Percentiles rank a stretch among this genome's conserved stretches.
phyloP scores from a whole-genome alignment of 768 basidiomycete genomes.

The Mycena kentingensis region DNA sequence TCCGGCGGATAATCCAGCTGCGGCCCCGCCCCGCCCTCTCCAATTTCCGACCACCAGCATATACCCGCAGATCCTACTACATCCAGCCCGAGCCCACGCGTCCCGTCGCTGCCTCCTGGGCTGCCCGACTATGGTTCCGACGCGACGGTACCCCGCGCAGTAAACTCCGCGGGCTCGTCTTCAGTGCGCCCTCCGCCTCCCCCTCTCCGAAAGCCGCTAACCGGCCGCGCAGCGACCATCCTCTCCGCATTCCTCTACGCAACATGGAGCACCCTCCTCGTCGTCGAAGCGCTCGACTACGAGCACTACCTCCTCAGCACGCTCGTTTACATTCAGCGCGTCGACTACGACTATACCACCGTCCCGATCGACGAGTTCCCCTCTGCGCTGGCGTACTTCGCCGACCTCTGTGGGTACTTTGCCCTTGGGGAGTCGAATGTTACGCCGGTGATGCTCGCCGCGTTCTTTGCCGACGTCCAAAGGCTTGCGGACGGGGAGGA shows the following conservation, averaged over 20 bases:
- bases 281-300: constrained; percentile 22
- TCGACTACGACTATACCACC: constrained; percentile 18
- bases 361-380: neutral
- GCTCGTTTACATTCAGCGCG: constrained; percentile 23
- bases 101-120: constrained; percentile 3
- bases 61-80: neutral
- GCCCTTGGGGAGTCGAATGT: neutral
- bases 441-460: constrained; percentile 6
- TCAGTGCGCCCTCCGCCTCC: constrained; percentile 1
- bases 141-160: constrained; percentile 14
- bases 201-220: neutral
- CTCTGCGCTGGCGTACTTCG: constrained; percentile 12
- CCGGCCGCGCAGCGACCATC: neutral
- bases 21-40: no score
- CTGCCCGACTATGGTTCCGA: constrained; percentile 17
- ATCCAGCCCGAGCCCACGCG: constrained; percentile 6
- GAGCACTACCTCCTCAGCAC: constrained; percentile 21
- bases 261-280: constrained; percentile 15
- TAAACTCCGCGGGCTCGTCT: constrained; percentile 20
- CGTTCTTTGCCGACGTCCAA: constrained; percentile 8
- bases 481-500: neutral
- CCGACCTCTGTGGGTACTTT: constrained; percentile 15
- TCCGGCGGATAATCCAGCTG: no score
- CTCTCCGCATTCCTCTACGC: constrained; percentile 7
- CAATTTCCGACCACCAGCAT: neutral